Base-by-base conservation (phyloP, 1,284 basidiomycete genomes). In the Caloboletus firmus region DNA sequence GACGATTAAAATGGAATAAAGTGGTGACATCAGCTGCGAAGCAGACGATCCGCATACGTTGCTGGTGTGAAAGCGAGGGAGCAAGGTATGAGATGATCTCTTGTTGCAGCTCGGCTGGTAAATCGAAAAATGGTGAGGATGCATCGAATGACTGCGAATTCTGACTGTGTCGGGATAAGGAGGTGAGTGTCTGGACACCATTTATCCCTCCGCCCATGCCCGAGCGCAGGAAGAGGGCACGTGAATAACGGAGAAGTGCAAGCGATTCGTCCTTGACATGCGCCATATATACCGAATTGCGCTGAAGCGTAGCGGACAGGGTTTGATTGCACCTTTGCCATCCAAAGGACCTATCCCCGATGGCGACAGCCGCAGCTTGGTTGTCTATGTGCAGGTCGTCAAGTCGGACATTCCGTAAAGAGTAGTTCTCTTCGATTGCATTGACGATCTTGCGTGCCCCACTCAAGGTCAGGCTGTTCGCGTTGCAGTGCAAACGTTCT, bases 31-130 rank as follows among this genome's bases (percentile, higher is more conserved):
- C 75, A 0, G 80, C 72, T 6, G 85, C 84, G 54, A 80, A 87
- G 34, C 68, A 66, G 60, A 77, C 79, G 20, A 89, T 76, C 17
- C 78, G 79, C 49, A 80, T 70, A 18, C 77, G 78, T 60, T 89
- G 87, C 2, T 73, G 64, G 15, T 76, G 61, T 6, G 85, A 87
- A 31, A 89, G 76, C 0, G 70, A 72, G 9, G 85, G 85, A 1
- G 84, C 79, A 28, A 86, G 69, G 63, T 81, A 79, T 9, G 82
- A 80, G 18, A 89, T 75, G 42, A 85, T 80, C 60, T 83, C 63
- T 8, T 83, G 76, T 55, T 81, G 78, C 13, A 89, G 69, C 66
- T 89, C 87, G 9, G 67, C 72, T 0, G 87, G 87, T n/a, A 89
- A 72, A 12, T 59, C 55, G 37, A 59, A 63, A 61, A 81, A 82